A percentile compares a stretch with the other conserved stretches of the same genome.
Conservation (phyloP, 2,329 filamentous ascomycete genomes). For the Paracorniculantispora psalliotae region DNA sequence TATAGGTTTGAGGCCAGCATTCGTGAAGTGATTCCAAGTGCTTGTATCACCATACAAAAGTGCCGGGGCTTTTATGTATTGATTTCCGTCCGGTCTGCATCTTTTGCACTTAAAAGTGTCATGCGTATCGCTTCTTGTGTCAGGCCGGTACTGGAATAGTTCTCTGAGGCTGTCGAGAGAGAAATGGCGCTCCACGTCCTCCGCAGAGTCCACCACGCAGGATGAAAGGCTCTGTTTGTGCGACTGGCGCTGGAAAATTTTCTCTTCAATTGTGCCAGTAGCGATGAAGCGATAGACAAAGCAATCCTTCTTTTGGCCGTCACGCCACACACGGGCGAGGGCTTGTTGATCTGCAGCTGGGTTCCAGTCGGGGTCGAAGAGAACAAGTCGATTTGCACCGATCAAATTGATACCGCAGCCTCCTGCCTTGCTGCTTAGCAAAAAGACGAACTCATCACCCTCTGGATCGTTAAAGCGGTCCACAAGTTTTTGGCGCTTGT, state of each 20-base stretch:
- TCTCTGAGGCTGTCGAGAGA: conserved; percentile 85
- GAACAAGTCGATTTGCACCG: conserved; percentile 86
- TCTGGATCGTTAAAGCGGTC: conserved; percentile 96
- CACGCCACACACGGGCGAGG: conserved; percentile 94
- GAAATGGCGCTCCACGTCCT: conserved; percentile 97
- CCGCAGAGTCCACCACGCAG: conserved; percentile 91
- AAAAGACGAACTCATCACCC: conserved; percentile 84
- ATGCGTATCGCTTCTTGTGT: conserved; percentile 88
- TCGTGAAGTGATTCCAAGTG: conserved; percentile 98
- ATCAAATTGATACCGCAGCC: conserved; percentile 95
- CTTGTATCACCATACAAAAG: conserved; percentile 98
- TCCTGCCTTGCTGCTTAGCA: conserved; percentile 95
- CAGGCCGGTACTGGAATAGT: conserved; percentile 84
- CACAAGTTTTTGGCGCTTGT: conserved; percentile 92
- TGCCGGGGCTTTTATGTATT: conserved; percentile 84
- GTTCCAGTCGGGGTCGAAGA: conserved; percentile 98
- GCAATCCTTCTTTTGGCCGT: conserved; percentile 98
- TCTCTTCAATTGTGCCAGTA: conserved; percentile 96
- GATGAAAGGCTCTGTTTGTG: conserved; percentile 97
- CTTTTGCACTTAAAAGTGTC: conserved; percentile 98
- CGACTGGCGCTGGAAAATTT: conserved; percentile 97
- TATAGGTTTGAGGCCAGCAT: conserved; percentile 72
- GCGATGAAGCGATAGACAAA: conserved; percentile 99
- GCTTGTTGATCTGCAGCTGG: conserved; percentile 96
- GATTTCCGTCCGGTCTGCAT: conserved; percentile 80